These are phyloP conservation scores for Bassia scoparia DNA, from an alignment of 148 eudicot species.

Conservation along the genomic window DNA sequence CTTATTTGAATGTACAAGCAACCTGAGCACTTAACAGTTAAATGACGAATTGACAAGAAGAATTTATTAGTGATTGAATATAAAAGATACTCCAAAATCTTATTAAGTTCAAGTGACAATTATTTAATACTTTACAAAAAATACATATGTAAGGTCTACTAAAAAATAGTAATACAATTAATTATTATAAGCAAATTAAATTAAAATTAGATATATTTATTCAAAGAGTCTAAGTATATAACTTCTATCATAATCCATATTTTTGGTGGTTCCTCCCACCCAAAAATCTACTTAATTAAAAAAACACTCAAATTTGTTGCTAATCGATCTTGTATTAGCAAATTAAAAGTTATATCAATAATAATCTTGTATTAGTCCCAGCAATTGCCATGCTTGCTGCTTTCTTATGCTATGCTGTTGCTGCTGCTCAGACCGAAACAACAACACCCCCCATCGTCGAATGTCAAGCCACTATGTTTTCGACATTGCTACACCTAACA, in stretches of 20 bases:
- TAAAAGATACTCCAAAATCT: too few relatives aligned
- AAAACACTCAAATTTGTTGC: neutral
- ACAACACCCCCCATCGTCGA: neutral
- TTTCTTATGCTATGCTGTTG: conserved; percentile 22
- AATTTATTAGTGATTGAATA: too few relatives aligned
- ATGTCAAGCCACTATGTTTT: conserved; percentile 4
- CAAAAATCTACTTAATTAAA: neutral
- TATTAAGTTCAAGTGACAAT: too few relatives aligned
- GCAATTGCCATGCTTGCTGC: neutral
- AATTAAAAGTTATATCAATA: conserved; percentile 2
- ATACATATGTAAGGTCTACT: too few relatives aligned
- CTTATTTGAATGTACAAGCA: too few relatives aligned
- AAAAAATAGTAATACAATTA: too few relatives aligned
- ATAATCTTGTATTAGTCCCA: conserved; percentile 6
- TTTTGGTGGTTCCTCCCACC: neutral
- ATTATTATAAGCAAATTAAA: too few relatives aligned
- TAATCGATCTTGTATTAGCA: neutral
- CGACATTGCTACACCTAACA: neutral
- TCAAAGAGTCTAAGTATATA: neutral
- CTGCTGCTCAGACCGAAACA: neutral
- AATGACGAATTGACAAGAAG: too few relatives aligned
- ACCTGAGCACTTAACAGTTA: too few relatives aligned
- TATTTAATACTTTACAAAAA: too few relatives aligned
- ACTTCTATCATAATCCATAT: neutral
- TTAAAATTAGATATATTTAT: too few relatives aligned